A percentile compares a stretch with the other conserved stretches of the same genome.
Evolutionary conservation across 1,139 yeast genomes (phyloP).

Genomic region (Arxiozyma slooffiae): DNA sequence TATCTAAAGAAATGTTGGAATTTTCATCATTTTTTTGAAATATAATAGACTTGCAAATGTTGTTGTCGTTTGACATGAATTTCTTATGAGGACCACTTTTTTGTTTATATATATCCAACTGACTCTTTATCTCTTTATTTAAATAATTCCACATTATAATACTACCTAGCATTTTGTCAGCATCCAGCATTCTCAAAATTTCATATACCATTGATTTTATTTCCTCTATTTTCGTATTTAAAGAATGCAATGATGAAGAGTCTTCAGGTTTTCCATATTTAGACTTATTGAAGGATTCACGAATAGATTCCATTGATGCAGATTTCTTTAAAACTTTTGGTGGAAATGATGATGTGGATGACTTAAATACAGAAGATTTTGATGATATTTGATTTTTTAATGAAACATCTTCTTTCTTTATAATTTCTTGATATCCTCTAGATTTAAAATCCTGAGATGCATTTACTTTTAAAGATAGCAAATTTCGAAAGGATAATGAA

Average conservation of each 20-base stretch:
- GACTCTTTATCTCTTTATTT: neutral
- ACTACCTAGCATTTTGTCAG: neutral
- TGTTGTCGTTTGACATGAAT: neutral
- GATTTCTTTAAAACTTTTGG: neutral
- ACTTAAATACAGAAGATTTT: neutral
- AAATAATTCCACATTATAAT: neutral
- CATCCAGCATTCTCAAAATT: neutral
- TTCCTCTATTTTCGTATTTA: neutral
- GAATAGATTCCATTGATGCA: neutral
- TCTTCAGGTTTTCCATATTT: neutral
- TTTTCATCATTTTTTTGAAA: neutral
- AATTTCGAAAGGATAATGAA: conserved; percentile 6
- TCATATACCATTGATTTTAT: neutral
- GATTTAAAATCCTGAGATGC: neutral
- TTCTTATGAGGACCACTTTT: neutral
- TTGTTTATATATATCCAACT: neutral
- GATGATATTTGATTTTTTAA: neutral
- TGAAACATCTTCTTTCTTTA: neutral
- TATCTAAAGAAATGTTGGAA: neutral
- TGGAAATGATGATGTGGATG: neutral
- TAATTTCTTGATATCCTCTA: neutral
- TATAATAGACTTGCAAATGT: neutral
- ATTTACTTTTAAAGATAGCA: conserved; percentile 4
- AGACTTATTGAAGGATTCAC: neutral
- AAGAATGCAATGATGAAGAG: neutral